Evolutionary conservation across 164 flowering plant species (phyloP).

Genomic region (Annona squamosa): DNA sequence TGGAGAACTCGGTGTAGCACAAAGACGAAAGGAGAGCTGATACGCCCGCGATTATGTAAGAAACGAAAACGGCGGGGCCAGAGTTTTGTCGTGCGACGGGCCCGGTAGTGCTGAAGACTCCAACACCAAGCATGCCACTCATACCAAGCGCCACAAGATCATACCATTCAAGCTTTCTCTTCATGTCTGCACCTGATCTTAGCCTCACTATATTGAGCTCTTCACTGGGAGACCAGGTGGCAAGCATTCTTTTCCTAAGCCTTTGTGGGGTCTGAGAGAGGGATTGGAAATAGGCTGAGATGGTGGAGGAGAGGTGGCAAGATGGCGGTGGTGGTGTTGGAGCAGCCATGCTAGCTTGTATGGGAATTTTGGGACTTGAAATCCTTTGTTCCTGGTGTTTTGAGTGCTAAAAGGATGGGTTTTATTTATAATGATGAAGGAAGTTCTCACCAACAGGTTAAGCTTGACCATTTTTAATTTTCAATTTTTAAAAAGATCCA

Average conservation of each 20-base stretch:
- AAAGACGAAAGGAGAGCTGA: slow-evolving; percentile 88
- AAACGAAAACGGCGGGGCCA: slow-evolving; percentile 81
- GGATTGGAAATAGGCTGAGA: slow-evolving; percentile 34
- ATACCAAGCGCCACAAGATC: slow-evolving; percentile 79
- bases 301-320: slow-evolving; percentile 9
- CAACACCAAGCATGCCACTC: slow-evolving; percentile 96
- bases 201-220: slow-evolving; percentile 64
- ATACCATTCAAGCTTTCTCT: slow-evolving; percentile 67
- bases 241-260: slow-evolving; percentile 58
- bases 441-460: background rate
- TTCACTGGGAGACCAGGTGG: slow-evolving; percentile 72
- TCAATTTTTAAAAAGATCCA: background rate
- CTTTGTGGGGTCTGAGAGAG: slow-evolving; percentile 59
- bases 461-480: background rate
- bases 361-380: background rate
- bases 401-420: background rate
- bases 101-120: slow-evolving; percentile 90
- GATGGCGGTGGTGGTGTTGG: slow-evolving; percentile 11
- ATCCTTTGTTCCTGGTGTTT: background rate
- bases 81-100: slow-evolving; percentile 40
- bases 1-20: slow-evolving; percentile 89
- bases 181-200: slow-evolving; percentile 87
- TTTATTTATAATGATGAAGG: background rate
- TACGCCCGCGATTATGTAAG: slow-evolving; percentile 70
- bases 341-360: slow-evolving; percentile 3